Evolutionary conservation across 352 stramenopile genomes (phyloP).

Genomic region (Globisporangium paddicum): DNA sequence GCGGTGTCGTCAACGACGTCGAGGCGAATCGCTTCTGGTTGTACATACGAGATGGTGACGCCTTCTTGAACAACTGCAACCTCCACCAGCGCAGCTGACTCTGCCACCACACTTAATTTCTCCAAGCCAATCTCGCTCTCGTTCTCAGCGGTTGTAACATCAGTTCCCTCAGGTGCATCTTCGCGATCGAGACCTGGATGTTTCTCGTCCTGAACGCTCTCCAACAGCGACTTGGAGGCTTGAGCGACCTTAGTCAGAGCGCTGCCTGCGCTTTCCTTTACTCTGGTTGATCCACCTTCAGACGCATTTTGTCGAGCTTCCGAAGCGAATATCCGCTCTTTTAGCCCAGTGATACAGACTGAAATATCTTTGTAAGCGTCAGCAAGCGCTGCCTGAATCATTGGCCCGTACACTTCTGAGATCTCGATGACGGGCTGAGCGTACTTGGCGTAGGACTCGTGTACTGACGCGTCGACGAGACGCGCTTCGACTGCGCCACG

Average conservation of each 20-base stretch:
- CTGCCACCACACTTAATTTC: background rate
- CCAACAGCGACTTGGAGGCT: slow-evolving; percentile 30
- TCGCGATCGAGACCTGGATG: background rate
- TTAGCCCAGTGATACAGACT: background rate
- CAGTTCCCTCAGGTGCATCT: background rate
- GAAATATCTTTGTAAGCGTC: slow-evolving; percentile 9
- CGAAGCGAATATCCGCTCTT: background rate
- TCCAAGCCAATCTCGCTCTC: background rate
- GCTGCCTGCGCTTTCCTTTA: slow-evolving; percentile 13
- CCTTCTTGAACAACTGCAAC: slow-evolving; percentile 4
- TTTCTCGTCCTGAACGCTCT: slow-evolving; percentile 2
- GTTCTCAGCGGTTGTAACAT: background rate
- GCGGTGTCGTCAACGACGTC: background rate
- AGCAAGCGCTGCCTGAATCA: slow-evolving; percentile 25
- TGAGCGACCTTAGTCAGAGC: slow-evolving; percentile 23
- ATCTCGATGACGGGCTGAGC: slow-evolving; percentile 34
- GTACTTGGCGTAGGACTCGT: slow-evolving; percentile 29
- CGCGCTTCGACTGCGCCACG: background rate
- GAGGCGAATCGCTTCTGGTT: background rate
- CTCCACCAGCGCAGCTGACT: slow-evolving; percentile 2
- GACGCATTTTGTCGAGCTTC: background rate
- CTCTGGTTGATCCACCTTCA: background rate
- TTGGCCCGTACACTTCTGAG: slow-evolving; percentile 16
- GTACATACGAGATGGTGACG: background rate
- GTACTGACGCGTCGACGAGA: slow-evolving; percentile 10